Conservation (phyloP, 2,329 filamentous ascomycete species). For the Fusarium sp. region DNA sequence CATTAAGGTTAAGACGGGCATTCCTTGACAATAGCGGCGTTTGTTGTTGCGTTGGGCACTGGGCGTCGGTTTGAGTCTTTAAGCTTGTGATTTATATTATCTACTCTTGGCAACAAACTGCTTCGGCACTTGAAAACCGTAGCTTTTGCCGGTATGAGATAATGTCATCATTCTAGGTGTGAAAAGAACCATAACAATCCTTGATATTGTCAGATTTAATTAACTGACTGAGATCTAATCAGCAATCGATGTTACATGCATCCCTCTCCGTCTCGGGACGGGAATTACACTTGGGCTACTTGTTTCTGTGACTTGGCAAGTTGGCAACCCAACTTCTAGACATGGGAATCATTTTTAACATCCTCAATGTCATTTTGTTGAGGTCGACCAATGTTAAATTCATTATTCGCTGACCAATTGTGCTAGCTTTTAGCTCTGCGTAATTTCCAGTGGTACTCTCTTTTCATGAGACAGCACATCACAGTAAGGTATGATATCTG, state of each 20-base stretch:
- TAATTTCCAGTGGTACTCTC: conserved; percentile 19
- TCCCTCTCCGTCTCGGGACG: conserved; percentile 3
- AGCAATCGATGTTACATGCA: neutral
- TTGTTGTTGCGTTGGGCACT: neutral
- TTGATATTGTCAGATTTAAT: neutral
- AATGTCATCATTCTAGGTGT: neutral
- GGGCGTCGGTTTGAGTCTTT: neutral
- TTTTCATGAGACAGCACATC: neutral
- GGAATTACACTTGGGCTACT: neutral
- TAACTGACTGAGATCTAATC: neutral
- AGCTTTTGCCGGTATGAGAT: neutral
- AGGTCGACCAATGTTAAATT: neutral
- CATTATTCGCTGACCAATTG: conserved; percentile 7
- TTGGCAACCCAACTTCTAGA: conserved; percentile 11
- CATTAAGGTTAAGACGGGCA: conserved; percentile 18
- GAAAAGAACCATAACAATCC: neutral
- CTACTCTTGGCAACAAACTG: conserved; percentile 1
- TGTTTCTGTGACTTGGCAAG: conserved; percentile 21
- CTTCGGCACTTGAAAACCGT: neutral
- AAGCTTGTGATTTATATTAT: conserved; percentile 3
- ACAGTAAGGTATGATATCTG: conserved; percentile 17
- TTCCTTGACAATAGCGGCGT: conserved; percentile 7
- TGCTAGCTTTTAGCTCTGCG: conserved; percentile 28
- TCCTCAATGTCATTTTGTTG: conserved; percentile 4
- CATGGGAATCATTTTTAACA: conserved; percentile 12